A percentile compares a stretch with the other conserved stretches of the same genome.
phyloP scores from a whole-genome alignment of 1,139 yeast species.

The Yamadazyma dushanensis region DNA sequence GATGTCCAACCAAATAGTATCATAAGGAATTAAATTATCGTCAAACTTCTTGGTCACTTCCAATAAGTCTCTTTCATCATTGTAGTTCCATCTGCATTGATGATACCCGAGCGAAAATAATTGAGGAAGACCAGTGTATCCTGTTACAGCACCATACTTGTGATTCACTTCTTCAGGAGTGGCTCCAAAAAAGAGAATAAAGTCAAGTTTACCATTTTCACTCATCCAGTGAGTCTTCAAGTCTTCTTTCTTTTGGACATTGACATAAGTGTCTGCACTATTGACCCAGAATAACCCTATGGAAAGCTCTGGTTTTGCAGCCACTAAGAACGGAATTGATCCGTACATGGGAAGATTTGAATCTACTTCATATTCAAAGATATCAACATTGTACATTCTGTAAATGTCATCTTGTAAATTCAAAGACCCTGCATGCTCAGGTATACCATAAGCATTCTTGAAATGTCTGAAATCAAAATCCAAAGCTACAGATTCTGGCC shows the following conservation, averaged over 20 bases:
- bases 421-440: slow-evolving; percentile 89
- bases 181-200: slow-evolving; percentile 66
- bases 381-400: slow-evolving; percentile 87
- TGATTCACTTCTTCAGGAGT: slow-evolving; percentile 60
- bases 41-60: slow-evolving; percentile 72
- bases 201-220: slow-evolving; percentile 81
- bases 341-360: slow-evolving; percentile 94
- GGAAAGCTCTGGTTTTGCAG: slow-evolving; percentile 56
- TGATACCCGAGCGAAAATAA: slow-evolving; percentile 85
- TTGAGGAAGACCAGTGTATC: slow-evolving; percentile 74
- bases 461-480: slow-evolving; percentile 69
- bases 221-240: slow-evolving; percentile 86
- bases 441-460: slow-evolving; percentile 79
- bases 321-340: slow-evolving; percentile 82
- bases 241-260: slow-evolving; percentile 49
- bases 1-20: slow-evolving; percentile 91
- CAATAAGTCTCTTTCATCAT: slow-evolving; percentile 80
- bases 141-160: slow-evolving; percentile 73
- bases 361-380: slow-evolving; percentile 84
- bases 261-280: slow-evolving; percentile 89
- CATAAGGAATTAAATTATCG: slow-evolving; percentile 75
- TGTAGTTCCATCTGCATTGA: slow-evolving; percentile 97
- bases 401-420: slow-evolving; percentile 76
- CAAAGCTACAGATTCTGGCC: slow-evolving; percentile 87
- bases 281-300: slow-evolving; percentile 90